A percentile compares a stretch with the other conserved stretches of the same genome.
Conservation (phyloP, 2,329 filamentous ascomycete species). For the Chaetomium globosum region DNA sequence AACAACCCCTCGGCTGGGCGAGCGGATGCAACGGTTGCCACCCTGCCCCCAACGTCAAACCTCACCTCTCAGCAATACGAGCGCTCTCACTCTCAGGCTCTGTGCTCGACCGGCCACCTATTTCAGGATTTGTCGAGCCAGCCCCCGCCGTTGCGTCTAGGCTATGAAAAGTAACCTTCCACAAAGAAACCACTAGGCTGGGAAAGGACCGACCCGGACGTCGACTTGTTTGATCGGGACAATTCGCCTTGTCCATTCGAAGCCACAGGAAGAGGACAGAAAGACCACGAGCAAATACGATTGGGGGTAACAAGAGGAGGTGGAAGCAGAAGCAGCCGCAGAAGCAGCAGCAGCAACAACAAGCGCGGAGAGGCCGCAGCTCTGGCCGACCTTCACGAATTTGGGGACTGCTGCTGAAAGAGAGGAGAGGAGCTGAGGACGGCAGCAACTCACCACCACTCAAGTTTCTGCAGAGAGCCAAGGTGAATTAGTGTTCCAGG, state of each 20-base stretch:
- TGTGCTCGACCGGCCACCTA: conserved; percentile 3
- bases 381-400: neutral
- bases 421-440: neutral
- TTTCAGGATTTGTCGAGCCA: neutral
- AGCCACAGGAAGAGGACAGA: neutral
- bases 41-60: conserved; percentile 3
- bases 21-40: conserved; percentile 17
- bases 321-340: neutral
- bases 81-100: neutral
- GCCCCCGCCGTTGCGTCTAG: neutral
- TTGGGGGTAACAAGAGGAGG: neutral
- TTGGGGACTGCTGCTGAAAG: neutral
- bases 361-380: neutral
- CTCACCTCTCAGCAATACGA: conserved; percentile 2
- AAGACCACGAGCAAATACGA: neutral
- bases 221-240: neutral
- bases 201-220: neutral
- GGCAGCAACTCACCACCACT: neutral
- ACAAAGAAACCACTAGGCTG: neutral
- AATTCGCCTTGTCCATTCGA: neutral
- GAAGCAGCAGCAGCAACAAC: neutral
- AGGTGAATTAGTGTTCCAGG: conserved; percentile 7
- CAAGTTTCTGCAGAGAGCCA: conserved; percentile 12
- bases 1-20: neutral
- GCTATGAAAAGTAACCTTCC: neutral